Evolutionary conservation across 768 basidiomycete genomes (phyloP).

Genomic region (Jaapia argillacea): DNA sequence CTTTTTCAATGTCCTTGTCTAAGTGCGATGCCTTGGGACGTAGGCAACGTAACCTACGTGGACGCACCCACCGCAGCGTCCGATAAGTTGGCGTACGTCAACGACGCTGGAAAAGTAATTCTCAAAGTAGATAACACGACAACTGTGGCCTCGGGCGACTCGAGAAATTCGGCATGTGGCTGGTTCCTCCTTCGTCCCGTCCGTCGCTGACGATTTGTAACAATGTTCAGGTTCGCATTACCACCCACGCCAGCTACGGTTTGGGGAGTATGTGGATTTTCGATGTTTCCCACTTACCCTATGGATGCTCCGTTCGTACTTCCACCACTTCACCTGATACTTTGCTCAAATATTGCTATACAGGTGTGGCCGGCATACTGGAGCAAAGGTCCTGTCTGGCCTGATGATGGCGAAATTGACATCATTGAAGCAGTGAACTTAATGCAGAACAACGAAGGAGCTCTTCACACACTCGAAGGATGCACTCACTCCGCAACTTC

Average conservation of each 20-base stretch:
- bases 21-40: too few species aligned
- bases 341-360: neutral
- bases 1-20: too few species aligned
- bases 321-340: neutral
- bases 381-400: constrained; percentile 1
- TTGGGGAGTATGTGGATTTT: constrained; percentile 5
- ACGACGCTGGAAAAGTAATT: neutral
- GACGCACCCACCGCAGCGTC: neutral
- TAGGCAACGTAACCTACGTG: constrained; percentile 13
- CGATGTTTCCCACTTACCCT: constrained; percentile 2
- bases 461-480: neutral
- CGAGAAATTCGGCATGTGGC: too few species aligned
- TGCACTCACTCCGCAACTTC: neutral
- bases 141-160: too few species aligned
- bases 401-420: constrained; percentile 35
- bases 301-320: constrained; percentile 28
- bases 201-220: constrained; percentile 13
- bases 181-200: neutral
- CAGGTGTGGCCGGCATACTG: constrained; percentile 4
- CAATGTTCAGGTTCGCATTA: neutral
- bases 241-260: neutral
- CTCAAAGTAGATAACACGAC: neutral
- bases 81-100: neutral
- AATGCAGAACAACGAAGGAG: neutral
- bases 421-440: neutral